Evolutionary conservation across 1,284 basidiomycete genomes (phyloP).

Genomic region (Rhodotorula sp.): DNA sequence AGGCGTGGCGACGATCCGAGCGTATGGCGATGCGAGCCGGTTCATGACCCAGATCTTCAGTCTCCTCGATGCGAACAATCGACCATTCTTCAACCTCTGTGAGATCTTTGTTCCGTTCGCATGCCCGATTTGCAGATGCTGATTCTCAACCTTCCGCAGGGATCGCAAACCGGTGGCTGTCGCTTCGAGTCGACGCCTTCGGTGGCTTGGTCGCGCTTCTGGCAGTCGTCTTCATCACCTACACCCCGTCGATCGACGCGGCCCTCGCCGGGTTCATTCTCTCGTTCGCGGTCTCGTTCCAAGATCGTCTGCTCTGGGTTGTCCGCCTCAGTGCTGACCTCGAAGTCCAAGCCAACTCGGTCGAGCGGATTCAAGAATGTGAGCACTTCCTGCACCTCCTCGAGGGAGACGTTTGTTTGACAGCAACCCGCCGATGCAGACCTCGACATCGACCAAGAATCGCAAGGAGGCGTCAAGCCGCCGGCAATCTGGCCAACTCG

Average conservation of each 20-base stretch:
- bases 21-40: constrained; percentile 55
- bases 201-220: constrained; percentile 54
- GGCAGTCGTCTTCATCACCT: constrained; percentile 53
- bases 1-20: constrained; percentile 56
- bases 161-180: constrained; percentile 52
- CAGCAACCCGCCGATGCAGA: constrained; percentile 25
- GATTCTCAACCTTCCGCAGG: constrained; percentile 46
- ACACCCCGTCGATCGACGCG: constrained; percentile 49
- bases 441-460: constrained; percentile 55
- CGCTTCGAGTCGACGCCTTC: constrained; percentile 53
- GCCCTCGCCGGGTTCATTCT: constrained; percentile 48
- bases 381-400: constrained; percentile 20
- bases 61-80: constrained; percentile 54
- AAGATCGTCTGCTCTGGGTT: constrained; percentile 54
- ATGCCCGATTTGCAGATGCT: constrained; percentile 44
- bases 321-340: constrained; percentile 54
- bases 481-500: constrained; percentile 56
- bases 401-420: neutral
- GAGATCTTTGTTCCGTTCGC: constrained; percentile 38
- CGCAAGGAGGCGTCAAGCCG: constrained; percentile 52
- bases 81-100: constrained; percentile 46
- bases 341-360: constrained; percentile 54
- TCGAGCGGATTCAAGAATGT: constrained; percentile 57
- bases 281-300: constrained; percentile 48
- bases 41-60: constrained; percentile 53